phyloP scores from a whole-genome alignment of 345 rosid genomes.

The Melaleuca quinquenervia region DNA sequence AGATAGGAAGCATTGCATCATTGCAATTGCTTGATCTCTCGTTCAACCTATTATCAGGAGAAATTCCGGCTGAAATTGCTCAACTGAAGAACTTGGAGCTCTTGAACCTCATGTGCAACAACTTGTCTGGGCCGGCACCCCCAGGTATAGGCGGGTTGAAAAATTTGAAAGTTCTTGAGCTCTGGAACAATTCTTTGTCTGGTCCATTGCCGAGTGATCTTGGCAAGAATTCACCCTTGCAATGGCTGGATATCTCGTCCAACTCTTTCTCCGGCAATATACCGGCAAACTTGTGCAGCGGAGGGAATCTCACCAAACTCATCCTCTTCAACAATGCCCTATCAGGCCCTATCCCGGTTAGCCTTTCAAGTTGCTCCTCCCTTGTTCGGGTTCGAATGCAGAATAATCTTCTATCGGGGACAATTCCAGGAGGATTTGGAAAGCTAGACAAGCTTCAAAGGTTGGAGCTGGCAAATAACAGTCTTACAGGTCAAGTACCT shows the following conservation, averaged over 20 bases:
- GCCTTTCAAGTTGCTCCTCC: conserved; percentile 43
- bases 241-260: conserved; percentile 79
- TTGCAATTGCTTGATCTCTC: conserved; percentile 76
- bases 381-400: conserved; percentile 88
- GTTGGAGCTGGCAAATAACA: conserved; percentile 68
- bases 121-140: conserved; percentile 61
- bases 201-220: conserved; percentile 69
- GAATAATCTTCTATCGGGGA: conserved; percentile 59
- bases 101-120: conserved; percentile 79
- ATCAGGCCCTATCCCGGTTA: conserved; percentile 62
- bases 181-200: conserved; percentile 88
- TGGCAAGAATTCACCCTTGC: conserved; percentile 69
- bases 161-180: conserved; percentile 54
- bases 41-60: conserved; percentile 50
- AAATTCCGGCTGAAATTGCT: conserved; percentile 46
- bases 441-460: conserved; percentile 73
- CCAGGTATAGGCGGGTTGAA: conserved; percentile 34
- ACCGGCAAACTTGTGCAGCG: conserved; percentile 55
- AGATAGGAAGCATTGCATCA: conserved; percentile 51
- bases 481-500: conserved; percentile 66
- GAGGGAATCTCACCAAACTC: conserved; percentile 79
- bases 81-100: conserved; percentile 62
- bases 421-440: conserved; percentile 76
- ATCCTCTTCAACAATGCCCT: conserved; percentile 78
- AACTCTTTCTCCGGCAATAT: conserved; percentile 68